Evolutionary conservation across 2,329 filamentous ascomycete genomes (phyloP), one percentile per base, ranked within the genome.

Genomic region (Aspergillus phoenicis): DNA sequence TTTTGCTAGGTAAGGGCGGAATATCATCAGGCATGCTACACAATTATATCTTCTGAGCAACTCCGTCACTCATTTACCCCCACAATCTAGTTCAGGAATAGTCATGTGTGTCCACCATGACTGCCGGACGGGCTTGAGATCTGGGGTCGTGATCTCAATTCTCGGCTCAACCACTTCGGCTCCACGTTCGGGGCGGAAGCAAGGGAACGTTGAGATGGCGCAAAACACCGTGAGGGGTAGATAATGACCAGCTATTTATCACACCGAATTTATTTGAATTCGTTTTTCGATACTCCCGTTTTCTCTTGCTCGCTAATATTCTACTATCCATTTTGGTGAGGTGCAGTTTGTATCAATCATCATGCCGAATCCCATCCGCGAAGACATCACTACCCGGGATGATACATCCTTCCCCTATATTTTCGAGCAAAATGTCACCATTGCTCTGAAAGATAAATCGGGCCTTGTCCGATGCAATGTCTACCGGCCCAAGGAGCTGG

Each of bases 381-480:
- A 70, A 64, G 58, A 76, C 66, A 52, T 76, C 68, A 38, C 77
- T 71, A 57, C 75, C 67, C 24, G 65, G 61, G 63, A 77, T 66
- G 63, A 74, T 41, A 66, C 73, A 26, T 71, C 73, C 3, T 76
- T 74, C 53, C 62, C 71, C 7, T 85, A 85, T 71, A 75, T 85
- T 57, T 82, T 78, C 65, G 80, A 83, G 61, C 73, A 83, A 62
- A 82, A 84, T 73, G 80, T 78, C 5, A 77, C 76, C 0, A 78
- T 84, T 6, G 69, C 74, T 2, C 65, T 83, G n/a, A 80, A 79
- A 61, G 67, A 74, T 39, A 17, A 61, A 13, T 65, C 68, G 5
- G 78, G 80, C 3, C 70, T 82, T 2, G 76, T 84, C 4, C 72
- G 83, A 10, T 80, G 76, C 68, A 85, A 84, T 68, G 78, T 84